A percentile compares a stretch with the other conserved stretches of the same genome.
These are phyloP conservation scores for Suillus plorans DNA, from an alignment of 768 basidiomycete species.

Conservation along the genomic window DNA sequence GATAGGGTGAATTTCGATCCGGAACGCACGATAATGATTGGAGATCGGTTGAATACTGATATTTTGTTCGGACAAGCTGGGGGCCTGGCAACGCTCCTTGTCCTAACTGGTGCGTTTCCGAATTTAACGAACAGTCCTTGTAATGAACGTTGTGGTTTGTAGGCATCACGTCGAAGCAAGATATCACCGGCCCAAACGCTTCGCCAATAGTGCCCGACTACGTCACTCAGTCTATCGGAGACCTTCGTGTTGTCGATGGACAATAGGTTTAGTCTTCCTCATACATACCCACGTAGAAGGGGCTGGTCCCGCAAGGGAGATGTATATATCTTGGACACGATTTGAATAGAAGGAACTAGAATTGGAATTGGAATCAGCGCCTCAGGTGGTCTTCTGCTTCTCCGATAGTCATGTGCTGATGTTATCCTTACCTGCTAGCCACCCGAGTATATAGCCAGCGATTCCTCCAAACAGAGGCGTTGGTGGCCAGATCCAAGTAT, in stretches of 20 bases:
- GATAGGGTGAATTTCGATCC: conserved; percentile 84
- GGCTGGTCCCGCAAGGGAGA: not conserved
- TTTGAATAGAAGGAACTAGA: not conserved
- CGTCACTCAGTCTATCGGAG: conserved; percentile 78
- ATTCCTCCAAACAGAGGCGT: conserved; percentile 74
- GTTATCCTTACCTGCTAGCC: conserved; percentile 40
- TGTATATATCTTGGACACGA: not conserved
- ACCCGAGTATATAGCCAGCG: conserved; percentile 50
- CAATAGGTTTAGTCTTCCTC: conserved; percentile 12
- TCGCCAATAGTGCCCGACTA: conserved; percentile 79
- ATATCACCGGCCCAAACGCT: conserved; percentile 69
- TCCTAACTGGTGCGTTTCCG: conserved; percentile 72
- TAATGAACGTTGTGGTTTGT: conserved; percentile 1
- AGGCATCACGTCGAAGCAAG: conserved; percentile 79
- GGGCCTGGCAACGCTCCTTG: conserved; percentile 84
- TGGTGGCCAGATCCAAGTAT: conserved; percentile 72
- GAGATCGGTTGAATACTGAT: conserved; percentile 94
- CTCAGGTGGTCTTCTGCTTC: conserved; percentile 24
- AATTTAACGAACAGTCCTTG: not conserved
- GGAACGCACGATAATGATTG: conserved; percentile 87
- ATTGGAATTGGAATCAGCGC: not conserved
- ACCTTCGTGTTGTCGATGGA: conserved; percentile 51
- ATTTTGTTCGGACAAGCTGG: conserved; percentile 90
- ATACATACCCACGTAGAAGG: not conserved
- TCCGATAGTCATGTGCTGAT: conserved; percentile 20